A percentile compares a stretch with the other conserved stretches of the same genome.
Evolutionary conservation across 2,329 filamentous ascomycete species (phyloP).

Genomic region (Anthostomella pinea): DNA sequence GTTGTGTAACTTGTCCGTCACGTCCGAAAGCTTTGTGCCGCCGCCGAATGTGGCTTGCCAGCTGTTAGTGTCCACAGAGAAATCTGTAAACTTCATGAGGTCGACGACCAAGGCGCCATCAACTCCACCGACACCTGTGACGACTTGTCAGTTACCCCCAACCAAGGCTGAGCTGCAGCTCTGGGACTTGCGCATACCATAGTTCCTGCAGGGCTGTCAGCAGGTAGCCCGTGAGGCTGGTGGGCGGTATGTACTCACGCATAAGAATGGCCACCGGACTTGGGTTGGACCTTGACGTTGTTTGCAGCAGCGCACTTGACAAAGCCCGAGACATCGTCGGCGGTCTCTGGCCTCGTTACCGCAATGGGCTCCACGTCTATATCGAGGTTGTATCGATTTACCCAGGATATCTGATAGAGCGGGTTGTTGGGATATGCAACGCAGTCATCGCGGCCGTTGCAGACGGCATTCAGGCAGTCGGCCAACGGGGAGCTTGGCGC

Average conservation of each 20-base stretch:
- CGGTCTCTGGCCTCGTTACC: slow-evolving; percentile 52
- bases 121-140: slow-evolving; percentile 44
- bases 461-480: slow-evolving; percentile 46
- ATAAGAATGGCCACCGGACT: slow-evolving; percentile 64
- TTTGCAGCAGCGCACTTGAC: slow-evolving; percentile 54
- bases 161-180: not conserved
- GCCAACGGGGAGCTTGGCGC: slow-evolving; percentile 39
- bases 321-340: slow-evolving; percentile 53
- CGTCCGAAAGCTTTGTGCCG: slow-evolving; percentile 49
- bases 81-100: slow-evolving; percentile 49
- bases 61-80: slow-evolving; percentile 50
- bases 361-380: slow-evolving; percentile 49
- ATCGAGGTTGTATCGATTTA: slow-evolving; percentile 52
- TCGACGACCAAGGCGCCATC: slow-evolving; percentile 54
- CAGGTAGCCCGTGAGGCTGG: slow-evolving; percentile 1
- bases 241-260: slow-evolving; percentile 38
- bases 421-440: slow-evolving; percentile 44
- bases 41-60: slow-evolving; percentile 55
- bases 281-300: slow-evolving; percentile 56
- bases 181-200: slow-evolving; percentile 22
- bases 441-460: slow-evolving; percentile 42
- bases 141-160: slow-evolving; percentile 10
- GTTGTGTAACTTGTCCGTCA: slow-evolving; percentile 48
- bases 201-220: slow-evolving; percentile 28
- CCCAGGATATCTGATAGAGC: slow-evolving; percentile 48